phyloP scores from a whole-genome alignment of 352 stramenopile species.

The Globisporangium middletonii region DNA sequence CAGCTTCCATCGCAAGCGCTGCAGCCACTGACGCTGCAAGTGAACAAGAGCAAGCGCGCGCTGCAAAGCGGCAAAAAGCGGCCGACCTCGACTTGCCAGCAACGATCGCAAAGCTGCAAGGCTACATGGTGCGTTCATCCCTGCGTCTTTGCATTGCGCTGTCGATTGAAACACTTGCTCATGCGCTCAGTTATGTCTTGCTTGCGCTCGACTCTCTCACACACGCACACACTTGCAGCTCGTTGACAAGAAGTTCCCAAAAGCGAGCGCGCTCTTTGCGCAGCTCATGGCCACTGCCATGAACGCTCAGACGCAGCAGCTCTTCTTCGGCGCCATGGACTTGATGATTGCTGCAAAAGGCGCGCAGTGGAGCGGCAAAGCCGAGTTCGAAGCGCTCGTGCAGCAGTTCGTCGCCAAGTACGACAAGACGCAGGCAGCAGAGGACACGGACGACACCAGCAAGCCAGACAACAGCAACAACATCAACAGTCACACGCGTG shows the following conservation, averaged over 20 bases:
- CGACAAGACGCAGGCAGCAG: slow-evolving; percentile 16
- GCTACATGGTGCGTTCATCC: slow-evolving; percentile 46
- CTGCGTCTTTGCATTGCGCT: not conserved
- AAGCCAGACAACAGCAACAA: not conserved
- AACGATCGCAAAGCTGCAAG: slow-evolving; percentile 49
- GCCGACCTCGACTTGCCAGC: slow-evolving; percentile 27
- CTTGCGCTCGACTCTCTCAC: not conserved
- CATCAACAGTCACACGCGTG: not conserved
- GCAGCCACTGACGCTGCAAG: not conserved
- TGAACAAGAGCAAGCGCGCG: not conserved
- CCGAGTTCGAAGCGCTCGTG: slow-evolving; percentile 48
- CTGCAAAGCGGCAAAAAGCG: slow-evolving; percentile 22
- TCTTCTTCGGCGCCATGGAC: slow-evolving; percentile 44
- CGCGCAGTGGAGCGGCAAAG: slow-evolving; percentile 35
- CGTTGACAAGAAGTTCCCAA: slow-evolving; percentile 71
- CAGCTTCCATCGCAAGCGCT: not conserved
- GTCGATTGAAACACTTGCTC: too few species aligned
- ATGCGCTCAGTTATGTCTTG: not conserved
- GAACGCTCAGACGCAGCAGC: slow-evolving; percentile 8
- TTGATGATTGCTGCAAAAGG: slow-evolving; percentile 41
- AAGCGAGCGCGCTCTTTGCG: slow-evolving; percentile 51
- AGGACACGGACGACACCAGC: slow-evolving; percentile 2
- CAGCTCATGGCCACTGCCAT: slow-evolving; percentile 31
- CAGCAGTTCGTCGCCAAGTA: slow-evolving; percentile 32
- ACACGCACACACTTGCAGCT: slow-evolving; percentile 18